Percentiles rank a stretch among this genome's conserved stretches.
phyloP scores from a whole-genome alignment of 805 yeast genomes.

The Ogataea chonburiensis region DNA sequence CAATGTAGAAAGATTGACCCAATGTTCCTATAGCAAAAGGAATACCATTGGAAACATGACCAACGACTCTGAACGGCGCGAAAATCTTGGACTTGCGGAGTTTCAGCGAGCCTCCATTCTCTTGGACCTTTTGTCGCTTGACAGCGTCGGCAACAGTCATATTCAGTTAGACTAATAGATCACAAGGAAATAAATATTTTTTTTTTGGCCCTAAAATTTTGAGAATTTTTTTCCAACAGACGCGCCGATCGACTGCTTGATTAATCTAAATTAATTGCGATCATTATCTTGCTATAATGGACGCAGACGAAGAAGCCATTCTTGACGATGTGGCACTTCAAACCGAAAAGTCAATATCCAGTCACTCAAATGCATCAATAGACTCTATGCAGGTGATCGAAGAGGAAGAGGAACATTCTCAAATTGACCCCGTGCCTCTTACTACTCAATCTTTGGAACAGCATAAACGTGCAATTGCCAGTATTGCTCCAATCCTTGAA shows the following conservation, averaged over 20 bases:
- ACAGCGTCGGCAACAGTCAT: slow-evolving; percentile 11
- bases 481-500: slow-evolving; percentile 70
- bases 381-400: slow-evolving; percentile 20
- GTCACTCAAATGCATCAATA: slow-evolving; percentile 23
- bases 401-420: slow-evolving; percentile 25
- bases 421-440: slow-evolving; percentile 28
- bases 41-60: slow-evolving; percentile 80
- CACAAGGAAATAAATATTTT: slow-evolving; percentile 6
- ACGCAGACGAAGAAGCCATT: not conserved
- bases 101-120: not conserved
- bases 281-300: no score
- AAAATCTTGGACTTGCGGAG: slow-evolving; percentile 55
- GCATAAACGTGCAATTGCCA: slow-evolving; percentile 64
- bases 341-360: slow-evolving; percentile 21
- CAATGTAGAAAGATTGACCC: slow-evolving; percentile 84
- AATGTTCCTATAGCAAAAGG: slow-evolving; percentile 89
- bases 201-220: slow-evolving; percentile 8
- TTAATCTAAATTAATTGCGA: not conserved
- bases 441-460: slow-evolving; percentile 34
- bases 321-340: slow-evolving; percentile 3
- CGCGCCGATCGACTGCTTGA: slow-evolving; percentile 9
- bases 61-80: slow-evolving; percentile 83
- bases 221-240: slow-evolving; percentile 6
- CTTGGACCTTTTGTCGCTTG: slow-evolving; percentile 15
- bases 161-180: slow-evolving; percentile 1